Evolutionary conservation across 2,329 filamentous ascomycete genomes (phyloP).

Genomic region (Chaetothyriales sp.): DNA sequence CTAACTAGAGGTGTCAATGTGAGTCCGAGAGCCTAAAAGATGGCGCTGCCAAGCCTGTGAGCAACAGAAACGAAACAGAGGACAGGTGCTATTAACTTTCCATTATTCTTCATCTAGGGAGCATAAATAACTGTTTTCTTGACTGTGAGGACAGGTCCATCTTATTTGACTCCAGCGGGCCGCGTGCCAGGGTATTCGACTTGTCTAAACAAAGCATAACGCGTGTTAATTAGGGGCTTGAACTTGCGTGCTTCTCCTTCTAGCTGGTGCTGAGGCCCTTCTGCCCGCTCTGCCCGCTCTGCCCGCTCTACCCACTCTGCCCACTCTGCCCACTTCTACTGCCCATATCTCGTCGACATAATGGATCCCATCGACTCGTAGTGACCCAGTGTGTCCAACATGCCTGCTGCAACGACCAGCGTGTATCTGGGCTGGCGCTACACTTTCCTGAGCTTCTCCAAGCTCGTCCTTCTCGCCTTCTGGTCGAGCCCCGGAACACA

Average conservation of each 20-base stretch:
- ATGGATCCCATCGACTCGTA: background rate
- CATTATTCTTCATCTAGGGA: background rate
- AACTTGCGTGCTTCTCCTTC: too few relatives aligned
- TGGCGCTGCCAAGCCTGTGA: too few relatives aligned
- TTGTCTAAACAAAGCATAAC: background rate
- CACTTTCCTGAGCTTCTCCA: conserved; percentile 28
- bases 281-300: background rate
- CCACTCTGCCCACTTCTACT: background rate
- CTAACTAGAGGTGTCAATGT: background rate
- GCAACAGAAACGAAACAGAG: background rate
- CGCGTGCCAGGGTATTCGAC: background rate
- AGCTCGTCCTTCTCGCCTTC: conserved; percentile 27
- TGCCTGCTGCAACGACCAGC: conserved; percentile 6
- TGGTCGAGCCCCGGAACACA: conserved; percentile 27
- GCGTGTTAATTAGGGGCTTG: background rate
- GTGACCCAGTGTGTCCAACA: background rate
- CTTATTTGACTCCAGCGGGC: background rate
- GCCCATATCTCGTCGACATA: background rate
- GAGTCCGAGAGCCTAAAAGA: too few relatives aligned
- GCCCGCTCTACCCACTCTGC: background rate
- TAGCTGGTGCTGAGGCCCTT: too few relatives aligned
- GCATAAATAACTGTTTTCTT: background rate
- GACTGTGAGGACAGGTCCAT: background rate
- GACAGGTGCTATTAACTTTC: background rate
- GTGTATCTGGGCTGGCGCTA: conserved; percentile 26